Evolutionary conservation across 1,284 basidiomycete genomes (phyloP), one percentile per base, ranked within the genome.

Genomic region (Neonothopanus nambi): DNA sequence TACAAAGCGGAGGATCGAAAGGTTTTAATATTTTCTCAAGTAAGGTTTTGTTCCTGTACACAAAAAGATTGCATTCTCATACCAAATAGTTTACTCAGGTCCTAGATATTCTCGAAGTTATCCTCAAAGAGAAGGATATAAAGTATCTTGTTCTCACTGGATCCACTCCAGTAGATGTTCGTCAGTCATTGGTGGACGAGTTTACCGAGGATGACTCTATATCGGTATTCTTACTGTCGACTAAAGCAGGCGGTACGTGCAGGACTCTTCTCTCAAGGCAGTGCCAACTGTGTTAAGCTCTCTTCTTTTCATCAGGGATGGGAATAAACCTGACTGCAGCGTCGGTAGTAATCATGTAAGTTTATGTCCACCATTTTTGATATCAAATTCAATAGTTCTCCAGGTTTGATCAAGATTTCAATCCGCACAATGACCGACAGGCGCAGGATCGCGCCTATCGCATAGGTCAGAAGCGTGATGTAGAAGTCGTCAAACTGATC

Each of bases 391-490:
- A 35, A 44, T 54, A n/a, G n/a, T 48, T 40, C 49, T 40, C 12
- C 57, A 89, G 87, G 78, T 98, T 96, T 67, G 97, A 99, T 68
- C 95, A 98, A 68, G 97, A 99, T 69, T 98, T 96, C 70, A 98
- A 97, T 69, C 91, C 87, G 7, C 88, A 89, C 66, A 91, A 90
- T 63, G 96, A 98, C 73, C 85, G 90, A 57, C 96, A 99, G 73
- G 97, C 97, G 0, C 94, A 96, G 52, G 97, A 99, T 69, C 87
- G 97, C 35, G 95, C 95, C 24, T 99, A 98, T 68, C 89, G 97
- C n/a, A 98, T 99, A 61, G 96, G 94, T 15, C 95, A 97, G 70
- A 93, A 90, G 65, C 84, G 86, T 49, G 86, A 95, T 53, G 94
- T 97, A 3, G 90, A 93, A 39, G 89, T 99, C 3, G 85, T 98